Evolutionary conservation across 441 rosid species (phyloP), one percentile per base, ranked within the genome.

Genomic region (Euphorbia schlechtendalii): DNA sequence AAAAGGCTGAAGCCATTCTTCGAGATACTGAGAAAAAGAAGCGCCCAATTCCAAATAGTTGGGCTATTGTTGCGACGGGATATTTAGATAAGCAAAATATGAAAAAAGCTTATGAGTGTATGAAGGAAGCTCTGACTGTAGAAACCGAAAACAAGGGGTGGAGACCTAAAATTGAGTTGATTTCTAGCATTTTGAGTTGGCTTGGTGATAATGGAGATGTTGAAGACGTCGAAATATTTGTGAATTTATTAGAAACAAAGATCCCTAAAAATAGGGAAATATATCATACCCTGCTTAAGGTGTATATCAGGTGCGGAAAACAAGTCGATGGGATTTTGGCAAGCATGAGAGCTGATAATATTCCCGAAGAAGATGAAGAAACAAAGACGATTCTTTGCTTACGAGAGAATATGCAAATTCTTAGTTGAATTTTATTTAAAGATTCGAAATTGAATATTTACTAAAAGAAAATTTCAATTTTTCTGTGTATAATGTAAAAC

Each of bases 21-120:
- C 69, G 5, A 11, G 82, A 65, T 59, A 68, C 75, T 52, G 55
- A 72, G 25, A 64, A 69, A 25, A 77, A 64, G 57, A 82, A 75
- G 73, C 71, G 58, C 34, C 66, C 78, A 43, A 60, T 36, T 25
- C 84, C 89, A 28, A 78, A 69, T 67, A 77, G 89, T 62, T 84
- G 86, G 89, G 54, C 81, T 12, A 82, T 78, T 51, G 17, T 80
- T 25, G 73, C 83, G 0, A 64, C 79, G 8, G 83, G 78, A 20
- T 77, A 80, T 40, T 22, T 64, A 40, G 64, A 69, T 27, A 71
- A 73, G 73, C 77, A 72, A 36, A 74, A 77, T 40, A 80, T 84
- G 86, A 80, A 75, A 65, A 80, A 80, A 63, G 82, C 81, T 59
- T 70, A 76, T 21, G 72, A 78, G 56, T 77, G 84, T 79, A 75